A percentile compares a stretch with the other conserved stretches of the same genome.
These are phyloP conservation scores for Agaricus blazei DNA, from an alignment of 768 basidiomycete species.

Conservation along the genomic window DNA sequence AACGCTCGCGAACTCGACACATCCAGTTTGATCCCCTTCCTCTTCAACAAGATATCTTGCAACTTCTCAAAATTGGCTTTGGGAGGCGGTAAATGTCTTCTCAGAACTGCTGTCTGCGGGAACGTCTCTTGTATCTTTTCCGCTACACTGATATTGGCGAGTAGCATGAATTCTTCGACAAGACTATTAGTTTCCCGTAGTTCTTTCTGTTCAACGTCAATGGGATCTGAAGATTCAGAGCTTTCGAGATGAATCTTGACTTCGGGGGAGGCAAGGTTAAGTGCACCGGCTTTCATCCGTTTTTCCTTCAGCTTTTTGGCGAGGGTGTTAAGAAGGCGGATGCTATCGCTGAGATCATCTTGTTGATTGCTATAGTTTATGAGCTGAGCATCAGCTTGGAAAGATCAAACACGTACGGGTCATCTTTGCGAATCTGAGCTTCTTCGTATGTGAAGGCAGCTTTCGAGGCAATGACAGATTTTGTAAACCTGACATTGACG, in stretches of 20 bases:
- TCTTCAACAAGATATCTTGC: conserved; percentile 85
- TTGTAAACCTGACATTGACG: conserved; percentile 85
- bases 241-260: conserved; percentile 95
- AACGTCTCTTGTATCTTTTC: conserved; percentile 89
- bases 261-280: conserved; percentile 97
- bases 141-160: conserved; percentile 95
- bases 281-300: conserved; percentile 93
- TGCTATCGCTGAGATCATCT: conserved; percentile 80
- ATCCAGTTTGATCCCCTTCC: conserved; percentile 77
- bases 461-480: conserved; percentile 96
- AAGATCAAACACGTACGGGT: conserved; percentile 52
- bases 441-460: conserved; percentile 96
- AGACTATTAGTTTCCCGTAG: conserved; percentile 90
- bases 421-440: conserved; percentile 91
- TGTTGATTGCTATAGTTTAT: conserved; percentile 49
- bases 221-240: conserved; percentile 89
- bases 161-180: conserved; percentile 98
- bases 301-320: conserved; percentile 80
- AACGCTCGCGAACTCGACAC: conserved; percentile 89
- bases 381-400: neutral
- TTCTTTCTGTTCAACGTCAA: conserved; percentile 96
- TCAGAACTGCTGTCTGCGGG: conserved; percentile 91
- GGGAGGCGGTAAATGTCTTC: conserved; percentile 90
- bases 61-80: conserved; percentile 92
- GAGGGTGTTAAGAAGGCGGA: conserved; percentile 83